phyloP scores from a whole-genome alignment of 495 filamentous ascomycete genomes.

The Podospora anserina region DNA sequence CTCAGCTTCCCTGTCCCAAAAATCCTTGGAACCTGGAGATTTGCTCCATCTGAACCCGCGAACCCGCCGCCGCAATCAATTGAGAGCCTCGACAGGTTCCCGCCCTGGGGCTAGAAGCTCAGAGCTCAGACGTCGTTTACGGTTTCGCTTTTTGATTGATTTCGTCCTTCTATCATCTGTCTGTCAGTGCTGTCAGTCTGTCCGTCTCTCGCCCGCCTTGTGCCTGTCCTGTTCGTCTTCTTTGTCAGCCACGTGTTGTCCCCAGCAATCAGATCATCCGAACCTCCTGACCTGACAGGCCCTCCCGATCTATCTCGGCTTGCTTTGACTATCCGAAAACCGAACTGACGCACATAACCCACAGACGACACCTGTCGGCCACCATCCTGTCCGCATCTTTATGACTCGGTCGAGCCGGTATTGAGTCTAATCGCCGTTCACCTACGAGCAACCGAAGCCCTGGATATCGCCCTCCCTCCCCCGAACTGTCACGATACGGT shows the following conservation, averaged over 20 bases:
- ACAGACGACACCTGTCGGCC: not conserved
- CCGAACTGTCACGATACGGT: not conserved
- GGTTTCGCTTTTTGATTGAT: no score
- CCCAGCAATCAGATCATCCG: not conserved
- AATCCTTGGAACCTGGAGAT: constrained; percentile 7
- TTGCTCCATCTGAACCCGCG: constrained; percentile 12
- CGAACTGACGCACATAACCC: not conserved
- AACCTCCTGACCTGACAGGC: not conserved
- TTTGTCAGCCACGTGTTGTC: not conserved
- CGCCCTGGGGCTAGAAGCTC: constrained; percentile 10
- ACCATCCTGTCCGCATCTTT: not conserved
- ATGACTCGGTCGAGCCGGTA: not conserved
- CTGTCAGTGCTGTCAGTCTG: no score
- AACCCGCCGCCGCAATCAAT: not conserved
- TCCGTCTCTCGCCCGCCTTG: no score
- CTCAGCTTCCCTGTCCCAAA: constrained; percentile 4
- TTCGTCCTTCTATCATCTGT: no score
- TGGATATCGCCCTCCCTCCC: no score
- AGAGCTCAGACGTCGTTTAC: not conserved
- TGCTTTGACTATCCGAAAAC: not conserved
- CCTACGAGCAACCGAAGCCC: not conserved
- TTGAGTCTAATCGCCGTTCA: not conserved
- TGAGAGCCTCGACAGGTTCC: not conserved
- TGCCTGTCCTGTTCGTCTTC: not conserved
- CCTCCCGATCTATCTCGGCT: not conserved